Conservation (phyloP, 2,329 filamentous ascomycete genomes). For the Colletotrichum magnum region DNA sequence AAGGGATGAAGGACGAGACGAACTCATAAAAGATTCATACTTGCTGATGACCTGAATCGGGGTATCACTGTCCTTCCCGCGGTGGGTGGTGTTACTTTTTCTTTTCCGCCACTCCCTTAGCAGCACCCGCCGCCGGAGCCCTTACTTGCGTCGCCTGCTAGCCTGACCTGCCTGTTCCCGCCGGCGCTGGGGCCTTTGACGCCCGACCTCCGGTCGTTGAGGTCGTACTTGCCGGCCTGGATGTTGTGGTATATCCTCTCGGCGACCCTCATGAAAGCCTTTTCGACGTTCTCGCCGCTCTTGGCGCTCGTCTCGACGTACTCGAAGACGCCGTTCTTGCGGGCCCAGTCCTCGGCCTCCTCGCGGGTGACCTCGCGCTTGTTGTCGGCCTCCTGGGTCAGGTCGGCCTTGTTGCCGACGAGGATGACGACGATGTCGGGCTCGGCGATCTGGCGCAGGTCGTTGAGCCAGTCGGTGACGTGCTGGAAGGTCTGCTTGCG, state of each 20-base stretch:
- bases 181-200: conserved; percentile 81
- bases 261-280: conserved; percentile 92
- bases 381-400: conserved; percentile 70
- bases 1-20: conserved; percentile 19
- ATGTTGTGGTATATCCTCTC: conserved; percentile 98
- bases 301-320: conserved; percentile 98
- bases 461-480: conserved; percentile 93
- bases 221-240: conserved; percentile 92
- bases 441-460: conserved; percentile 94
- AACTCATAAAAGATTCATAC: conserved; percentile 25
- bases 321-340: conserved; percentile 85
- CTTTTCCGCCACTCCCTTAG: conserved; percentile 47
- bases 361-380: conserved; percentile 83
- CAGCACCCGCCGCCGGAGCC: conserved; percentile 63
- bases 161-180: conserved; percentile 61
- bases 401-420: conserved; percentile 95
- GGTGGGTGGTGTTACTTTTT: conserved; percentile 8
- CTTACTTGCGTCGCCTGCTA: conserved; percentile 57
- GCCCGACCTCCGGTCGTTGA: conserved; percentile 92
- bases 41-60: conserved; percentile 31
- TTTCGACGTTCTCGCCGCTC: conserved; percentile 93
- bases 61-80: conserved; percentile 40
- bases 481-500: conserved; percentile 87
- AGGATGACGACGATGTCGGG: conserved; percentile 94
- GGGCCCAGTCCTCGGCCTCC: conserved; percentile 93